Evolutionary conservation across 2,329 filamentous ascomycete genomes (phyloP), one percentile per base, ranked within the genome.

Genomic region (Aspergillus fischeri): DNA sequence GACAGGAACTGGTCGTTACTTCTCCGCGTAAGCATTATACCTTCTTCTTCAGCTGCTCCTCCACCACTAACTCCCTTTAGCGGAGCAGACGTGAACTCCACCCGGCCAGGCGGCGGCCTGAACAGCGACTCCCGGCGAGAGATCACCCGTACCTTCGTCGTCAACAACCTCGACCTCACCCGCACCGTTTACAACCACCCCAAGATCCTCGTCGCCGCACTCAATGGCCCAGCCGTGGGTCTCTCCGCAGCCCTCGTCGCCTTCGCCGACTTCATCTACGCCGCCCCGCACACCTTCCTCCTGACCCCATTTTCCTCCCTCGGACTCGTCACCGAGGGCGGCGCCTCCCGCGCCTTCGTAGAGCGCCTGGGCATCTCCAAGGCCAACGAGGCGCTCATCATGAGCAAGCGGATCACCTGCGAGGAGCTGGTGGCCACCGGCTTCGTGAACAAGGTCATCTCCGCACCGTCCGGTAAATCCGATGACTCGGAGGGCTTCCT

Each of bases 201-300:
- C 66, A 97, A 97, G 78, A 89, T 97, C 75, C 89, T 97, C 25
- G 84, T 97, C 59, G 87, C 88, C 0, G 94, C 91, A 0, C 86
- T 97, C 63, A 97, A 97, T 77, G 94, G 93, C 3, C 94, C 94
- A 5, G 92, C 87, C 10, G 83, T 99, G 53, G 94, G 94, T 5
- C 86, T 97, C 32, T 90, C 89, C 1, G 94, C 93, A 0, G 92
- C 93, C 0, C 77, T 97, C 0, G 80, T 91, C 57, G 87, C 87
- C 28, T 89, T 91, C 73, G 90, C 90, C 25, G 94, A 97, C 79
- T 97, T 97, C 79, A 84, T 97, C 73, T 97, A 97, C 80, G 87
- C 84, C 70, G 82, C 88, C 0, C 92, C 92, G 0, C 83, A 89
- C 65, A 79, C 92, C 29, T 99, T 91, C 76, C 80, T 97, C 27